Conservation (phyloP, 2,329 filamentous ascomycete species). For the Phialophora tarda region DNA sequence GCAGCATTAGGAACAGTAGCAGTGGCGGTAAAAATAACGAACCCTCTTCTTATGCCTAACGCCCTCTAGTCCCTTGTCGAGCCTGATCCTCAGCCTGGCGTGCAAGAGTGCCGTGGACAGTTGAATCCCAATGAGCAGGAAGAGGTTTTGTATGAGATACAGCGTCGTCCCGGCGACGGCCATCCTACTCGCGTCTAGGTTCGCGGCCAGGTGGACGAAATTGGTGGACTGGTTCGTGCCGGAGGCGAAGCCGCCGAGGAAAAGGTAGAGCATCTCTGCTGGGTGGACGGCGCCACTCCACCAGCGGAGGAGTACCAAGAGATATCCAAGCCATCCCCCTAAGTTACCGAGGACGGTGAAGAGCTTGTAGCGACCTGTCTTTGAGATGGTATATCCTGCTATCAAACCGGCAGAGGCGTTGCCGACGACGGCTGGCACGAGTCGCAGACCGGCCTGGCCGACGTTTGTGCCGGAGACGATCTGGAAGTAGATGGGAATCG, state of each 20-base stretch:
- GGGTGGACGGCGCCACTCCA: constrained; percentile 62
- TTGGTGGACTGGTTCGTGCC: constrained; percentile 54
- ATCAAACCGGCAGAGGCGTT: constrained; percentile 68
- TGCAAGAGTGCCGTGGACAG: constrained; percentile 24
- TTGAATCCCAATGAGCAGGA: constrained; percentile 27
- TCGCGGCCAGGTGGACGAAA: constrained; percentile 58
- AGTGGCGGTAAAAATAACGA: not conserved
- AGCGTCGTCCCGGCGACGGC: constrained; percentile 58
- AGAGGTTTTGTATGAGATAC: constrained; percentile 45
- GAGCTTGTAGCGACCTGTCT: constrained; percentile 65
- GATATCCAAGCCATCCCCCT: constrained; percentile 58
- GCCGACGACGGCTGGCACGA: constrained; percentile 70
- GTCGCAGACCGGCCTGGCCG: constrained; percentile 63
- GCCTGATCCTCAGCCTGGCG: constrained; percentile 6
- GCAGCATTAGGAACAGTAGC: not conserved
- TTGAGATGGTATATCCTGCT: constrained; percentile 63
- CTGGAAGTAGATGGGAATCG: constrained; percentile 70
- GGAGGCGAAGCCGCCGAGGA: constrained; percentile 61
- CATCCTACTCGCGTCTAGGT: constrained; percentile 53
- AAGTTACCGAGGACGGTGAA: constrained; percentile 60
- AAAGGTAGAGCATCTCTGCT: constrained; percentile 64
- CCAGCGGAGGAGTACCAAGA: constrained; percentile 63
- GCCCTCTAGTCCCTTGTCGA: constrained; percentile 6
- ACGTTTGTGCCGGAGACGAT: constrained; percentile 64
- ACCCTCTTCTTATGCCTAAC: constrained; percentile 14